Evolutionary conservation across 257 asterid genomes (phyloP), one percentile per base, ranked within the genome.

Genomic region (Plantago elongata): DNA sequence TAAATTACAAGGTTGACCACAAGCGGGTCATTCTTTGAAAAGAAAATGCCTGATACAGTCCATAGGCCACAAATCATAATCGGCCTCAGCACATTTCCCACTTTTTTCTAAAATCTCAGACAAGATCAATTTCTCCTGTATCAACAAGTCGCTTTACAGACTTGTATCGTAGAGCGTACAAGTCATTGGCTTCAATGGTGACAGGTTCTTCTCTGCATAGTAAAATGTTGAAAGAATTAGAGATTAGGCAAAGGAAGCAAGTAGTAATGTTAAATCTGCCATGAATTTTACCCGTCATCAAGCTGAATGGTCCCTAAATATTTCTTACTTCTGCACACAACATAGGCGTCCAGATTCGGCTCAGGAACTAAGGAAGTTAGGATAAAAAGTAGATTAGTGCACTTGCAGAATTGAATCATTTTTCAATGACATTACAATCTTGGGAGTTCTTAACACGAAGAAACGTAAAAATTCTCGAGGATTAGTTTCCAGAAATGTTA

Each of bases 101-200:
- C 45, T 16, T 63, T 17, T 44, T 14, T 9, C 50, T 66, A 61
- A 46, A 12, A 54, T 49, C 50, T 88, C 80, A 91, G 51, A 88
- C 98, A 4, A 88, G 84, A 79, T 86, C 95, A 10, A 88, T 84
- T 71, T 91, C 88, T 22, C 85, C 89, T 48, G 78, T 82, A 78
- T 88, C 94, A 45, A 88, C 94, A 3, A 88, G 95, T 22, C 90
- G 88, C 76, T 88, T 91, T 62, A 88, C 77, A 18, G 94, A 82
- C 77, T 86, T 83, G 79, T 86, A 91, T 42, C 90, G 90, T 61
- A 91, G 63, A 61, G 93, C 96, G 66, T 86, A 86, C 30, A 91
- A 59, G 77, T 88, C 94, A 65, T 82, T 84, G 9, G 95, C 96
- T 78, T 88, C 95, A 55, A 91, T 86, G 78, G 73, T 81, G 16